Base-by-base conservation (phyloP, 331 rosid species). In the Pyrus hybrid region DNA sequence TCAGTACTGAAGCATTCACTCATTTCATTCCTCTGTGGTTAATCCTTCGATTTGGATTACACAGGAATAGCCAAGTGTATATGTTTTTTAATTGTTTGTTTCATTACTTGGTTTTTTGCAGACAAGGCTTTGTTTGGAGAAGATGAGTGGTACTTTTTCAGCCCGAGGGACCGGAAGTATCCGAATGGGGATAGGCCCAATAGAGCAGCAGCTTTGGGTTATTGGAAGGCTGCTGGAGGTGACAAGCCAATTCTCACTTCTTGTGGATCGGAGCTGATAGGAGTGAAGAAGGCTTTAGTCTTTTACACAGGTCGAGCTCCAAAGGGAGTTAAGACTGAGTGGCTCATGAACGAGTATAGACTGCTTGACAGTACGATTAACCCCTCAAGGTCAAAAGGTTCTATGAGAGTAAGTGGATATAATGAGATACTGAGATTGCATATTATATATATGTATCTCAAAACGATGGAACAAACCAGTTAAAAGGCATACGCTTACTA, bases 61-160 rank as follows among this genome's bases (percentile, higher is more conserved):
- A 43, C 49, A 43, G 49, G 58, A 49, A 67, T 61, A 77, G 3
- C 43, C 60, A 60, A 8, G 8, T 2, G 43, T 25, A 37, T 54
- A 57, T 23, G 7, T 43, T 32, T 22, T 71, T 25, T 57, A 53
- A 53, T 1, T 53, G 17, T 26, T 63, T 64, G 18, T 66, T 71
- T 45, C 61, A 23, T 56, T 20, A 13, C 22, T 49, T 67, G 54
- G 45, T 62, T 77, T 77, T 21, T 25, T 70, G 85, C 93, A 91
- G 97, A 82, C 68, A 87, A 86, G 51, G 87, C 97, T 21, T 75
- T 83, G 75, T 86, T 85, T 83, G 95, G 97, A 23, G 91, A 89
- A 78, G 89, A 82, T 70, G 97, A 89, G 63, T 88, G 97, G 95
- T 89, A 86, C 63, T 91, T 91, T 79, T 89, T 89, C 71, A 91